Conservation (phyloP, 2,329 filamentous ascomycete genomes). For the Macroventuria anomochaeta region DNA sequence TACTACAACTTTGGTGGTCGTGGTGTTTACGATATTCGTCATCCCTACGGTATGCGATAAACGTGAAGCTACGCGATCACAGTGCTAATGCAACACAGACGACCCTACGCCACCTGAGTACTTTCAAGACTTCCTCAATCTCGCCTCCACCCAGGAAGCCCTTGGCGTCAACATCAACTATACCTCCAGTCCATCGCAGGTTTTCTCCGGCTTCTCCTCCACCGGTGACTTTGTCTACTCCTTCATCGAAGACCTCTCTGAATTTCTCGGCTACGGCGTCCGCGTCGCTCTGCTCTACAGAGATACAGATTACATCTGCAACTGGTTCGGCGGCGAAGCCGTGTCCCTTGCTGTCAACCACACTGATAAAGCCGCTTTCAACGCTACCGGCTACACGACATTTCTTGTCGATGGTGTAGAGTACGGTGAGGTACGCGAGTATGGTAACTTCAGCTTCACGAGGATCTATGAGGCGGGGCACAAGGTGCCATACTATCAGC, state of each 20-base stretch:
- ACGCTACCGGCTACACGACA: constrained; percentile 74
- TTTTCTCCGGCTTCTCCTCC: constrained; percentile 54
- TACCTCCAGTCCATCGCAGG: constrained; percentile 49
- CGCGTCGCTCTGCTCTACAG: constrained; percentile 64
- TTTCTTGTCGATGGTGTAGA: constrained; percentile 53
- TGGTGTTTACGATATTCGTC: constrained; percentile 64
- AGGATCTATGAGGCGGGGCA: constrained; percentile 51
- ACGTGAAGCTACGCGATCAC: not conserved
- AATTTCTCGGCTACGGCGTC: constrained; percentile 61
- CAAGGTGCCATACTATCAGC: constrained; percentile 54
- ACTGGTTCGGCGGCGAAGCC: constrained; percentile 76
- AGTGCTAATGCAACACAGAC: constrained; percentile 22
- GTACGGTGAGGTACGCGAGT: constrained; percentile 51
- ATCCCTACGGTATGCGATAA: constrained; percentile 39
- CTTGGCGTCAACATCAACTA: constrained; percentile 62
- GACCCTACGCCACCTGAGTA: constrained; percentile 62
- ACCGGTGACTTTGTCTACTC: constrained; percentile 57
- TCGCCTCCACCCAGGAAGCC: constrained; percentile 59
- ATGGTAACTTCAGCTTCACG: constrained; percentile 51
- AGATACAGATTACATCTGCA: constrained; percentile 65
- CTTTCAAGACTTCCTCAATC: constrained; percentile 60
- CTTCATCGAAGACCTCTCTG: constrained; percentile 55
- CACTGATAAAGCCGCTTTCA: constrained; percentile 59
- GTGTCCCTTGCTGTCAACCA: constrained; percentile 67
- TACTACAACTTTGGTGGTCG: constrained; percentile 52